Evolutionary conservation across 495 filamentous ascomycete genomes (phyloP).

Genomic region (Terfezia boudieri): DNA sequence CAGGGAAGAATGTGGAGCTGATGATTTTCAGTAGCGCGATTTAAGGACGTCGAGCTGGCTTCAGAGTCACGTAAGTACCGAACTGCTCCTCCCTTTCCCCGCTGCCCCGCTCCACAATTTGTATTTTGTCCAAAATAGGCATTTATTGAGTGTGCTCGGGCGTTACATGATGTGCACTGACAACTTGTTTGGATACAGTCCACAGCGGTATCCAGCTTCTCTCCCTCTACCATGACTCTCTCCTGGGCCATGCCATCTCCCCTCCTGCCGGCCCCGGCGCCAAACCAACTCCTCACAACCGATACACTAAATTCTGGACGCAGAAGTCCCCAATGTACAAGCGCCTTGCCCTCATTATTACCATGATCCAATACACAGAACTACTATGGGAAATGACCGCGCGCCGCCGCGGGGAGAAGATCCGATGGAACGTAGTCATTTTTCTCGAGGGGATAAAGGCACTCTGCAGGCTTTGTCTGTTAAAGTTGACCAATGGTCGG

Average conservation of each 20-base stretch:
- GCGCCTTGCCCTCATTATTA: slow-evolving; percentile 52
- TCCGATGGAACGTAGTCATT: slow-evolving; percentile 77
- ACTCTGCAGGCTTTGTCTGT: slow-evolving; percentile 55
- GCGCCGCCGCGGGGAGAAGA: slow-evolving; percentile 54
- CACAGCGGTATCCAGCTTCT: slow-evolving; percentile 75
- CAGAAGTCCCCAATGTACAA: slow-evolving; percentile 51
- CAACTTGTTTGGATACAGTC: slow-evolving; percentile 23
- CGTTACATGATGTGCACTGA: no score
- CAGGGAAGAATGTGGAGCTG: slow-evolving; percentile 2
- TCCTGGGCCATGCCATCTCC: slow-evolving; percentile 43
- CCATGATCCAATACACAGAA: slow-evolving; percentile 84
- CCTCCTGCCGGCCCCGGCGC: slow-evolving; percentile 23
- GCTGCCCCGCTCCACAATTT: no score
- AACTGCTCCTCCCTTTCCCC: neutral
- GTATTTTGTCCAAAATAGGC: no score
- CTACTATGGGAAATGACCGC: slow-evolving; percentile 62
- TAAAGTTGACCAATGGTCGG: slow-evolving; percentile 61
- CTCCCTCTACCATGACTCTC: slow-evolving; percentile 79
- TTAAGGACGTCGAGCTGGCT: slow-evolving; percentile 78
- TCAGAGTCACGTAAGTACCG: slow-evolving; percentile 42
- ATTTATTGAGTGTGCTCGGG: no score
- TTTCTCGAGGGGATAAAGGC: slow-evolving; percentile 73
- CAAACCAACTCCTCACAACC: slow-evolving; percentile 50
- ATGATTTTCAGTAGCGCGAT: slow-evolving; percentile 38
- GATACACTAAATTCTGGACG: slow-evolving; percentile 83